Conservation (phyloP, 177 flowering plant species). For the Tripterygium wilfordii region DNA sequence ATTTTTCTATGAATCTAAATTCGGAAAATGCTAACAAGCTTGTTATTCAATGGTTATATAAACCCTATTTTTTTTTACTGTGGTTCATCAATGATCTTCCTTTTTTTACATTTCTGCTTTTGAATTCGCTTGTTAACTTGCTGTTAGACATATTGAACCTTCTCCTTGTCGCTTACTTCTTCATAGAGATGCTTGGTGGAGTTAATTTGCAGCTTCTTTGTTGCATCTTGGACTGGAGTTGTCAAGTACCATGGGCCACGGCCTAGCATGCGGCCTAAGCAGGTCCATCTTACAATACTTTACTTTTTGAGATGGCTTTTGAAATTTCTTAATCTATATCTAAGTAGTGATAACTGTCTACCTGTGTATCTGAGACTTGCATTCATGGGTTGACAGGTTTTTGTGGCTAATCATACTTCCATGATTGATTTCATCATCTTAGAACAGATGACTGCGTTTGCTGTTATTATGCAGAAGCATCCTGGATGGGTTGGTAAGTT, state of each 20-base stretch:
- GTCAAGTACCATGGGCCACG: conserved; percentile 94
- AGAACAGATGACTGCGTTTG: conserved; percentile 99
- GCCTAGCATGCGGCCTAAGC: conserved; percentile 87
- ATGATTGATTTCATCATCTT: conserved; percentile 95
- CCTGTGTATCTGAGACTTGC: conserved; percentile 2
- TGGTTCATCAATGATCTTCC: background rate
- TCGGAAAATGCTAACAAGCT: too few species aligned
- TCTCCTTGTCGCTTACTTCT: conserved; percentile 8
- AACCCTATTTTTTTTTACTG: background rate
- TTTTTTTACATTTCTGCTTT: background rate
- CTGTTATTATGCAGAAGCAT: conserved; percentile 99
- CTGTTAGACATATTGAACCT: background rate
- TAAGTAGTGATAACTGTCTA: too few species aligned
- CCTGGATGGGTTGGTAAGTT: conserved; percentile 98
- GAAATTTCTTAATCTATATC: background rate
- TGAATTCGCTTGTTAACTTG: background rate
- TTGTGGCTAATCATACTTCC: conserved; percentile 95
- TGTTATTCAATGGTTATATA: too few species aligned
- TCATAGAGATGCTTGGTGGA: conserved; percentile 86
- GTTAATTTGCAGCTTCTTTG: conserved; percentile 90
- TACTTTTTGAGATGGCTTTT: background rate
- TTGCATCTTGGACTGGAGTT: conserved; percentile 98
- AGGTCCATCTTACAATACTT: conserved; percentile 31
- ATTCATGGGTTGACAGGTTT: conserved; percentile 56
- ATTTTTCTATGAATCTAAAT: background rate